Evolutionary conservation across 1,284 basidiomycete species (phyloP), one percentile per base, ranked within the genome.

Genomic region (Apiotrichum mycotoxinovorans): DNA sequence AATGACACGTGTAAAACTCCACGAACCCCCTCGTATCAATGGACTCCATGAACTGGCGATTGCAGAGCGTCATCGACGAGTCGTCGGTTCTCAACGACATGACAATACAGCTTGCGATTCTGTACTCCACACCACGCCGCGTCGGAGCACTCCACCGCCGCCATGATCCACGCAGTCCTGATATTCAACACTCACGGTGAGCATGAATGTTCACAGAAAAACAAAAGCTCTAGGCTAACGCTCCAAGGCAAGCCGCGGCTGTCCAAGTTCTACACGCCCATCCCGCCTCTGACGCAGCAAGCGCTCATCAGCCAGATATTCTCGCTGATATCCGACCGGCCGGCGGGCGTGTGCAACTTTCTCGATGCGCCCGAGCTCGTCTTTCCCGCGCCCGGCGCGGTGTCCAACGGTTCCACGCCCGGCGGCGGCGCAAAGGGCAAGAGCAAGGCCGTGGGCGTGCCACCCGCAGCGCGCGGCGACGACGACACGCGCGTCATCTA

Each of bases 211-310:
- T 69, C 54, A 64, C 66, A 56, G 15, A 20, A 30, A 11, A 14
- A 10, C 23, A 37, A n/a, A n/a, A 12, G 30, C 37, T 20, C 17
- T n/a, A 55, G 91, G 90, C 89, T 81, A 94, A 89, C 86, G 48
- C 84, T 84, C n/a, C n/a, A n/a, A 63, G 93, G 92, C 44, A 87
- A 95, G 61, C 86, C 96, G 14, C 87, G 96, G 47, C 80, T 99
- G 56, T 89, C 91, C 66, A 98, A 97, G 78, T 98, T 97, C 83
- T 99, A 96, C 80, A 89, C 89, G 3, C 86, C 89, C 2, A 80
- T 90, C 27, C 85, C 88, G 52, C 87, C 87, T 56, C 84, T 87
- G 20, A 79, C 85, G 4, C 86, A 88, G 74, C 75, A 71, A 64
- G 69, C 71, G 5, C 82, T 92, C 44, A 83, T 91, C 51, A 84